These are phyloP conservation scores for Cryptomeria japonica DNA, from an alignment of 75 land plant genomes.

Conservation along the genomic window DNA sequence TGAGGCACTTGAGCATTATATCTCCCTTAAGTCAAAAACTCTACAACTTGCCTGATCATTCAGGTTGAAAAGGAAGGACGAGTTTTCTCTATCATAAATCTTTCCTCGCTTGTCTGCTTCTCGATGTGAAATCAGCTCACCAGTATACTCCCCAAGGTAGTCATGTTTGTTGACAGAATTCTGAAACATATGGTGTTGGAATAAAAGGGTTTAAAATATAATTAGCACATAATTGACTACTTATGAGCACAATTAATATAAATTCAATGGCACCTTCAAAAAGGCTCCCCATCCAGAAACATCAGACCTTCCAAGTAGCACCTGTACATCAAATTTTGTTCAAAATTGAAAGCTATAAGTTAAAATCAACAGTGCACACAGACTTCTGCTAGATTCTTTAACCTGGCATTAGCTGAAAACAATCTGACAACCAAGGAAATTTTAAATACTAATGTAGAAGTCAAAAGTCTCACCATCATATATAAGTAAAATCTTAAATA, in stretches of 20 bases:
- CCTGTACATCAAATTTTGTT: constrained; percentile 41
- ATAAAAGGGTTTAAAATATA: neutral
- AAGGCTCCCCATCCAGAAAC: constrained; percentile 99
- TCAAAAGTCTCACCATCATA: neutral
- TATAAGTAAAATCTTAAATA: neutral
- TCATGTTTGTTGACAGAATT: constrained; percentile 91
- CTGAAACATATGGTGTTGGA: constrained; percentile 38
- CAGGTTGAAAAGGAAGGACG: constrained; percentile 95
- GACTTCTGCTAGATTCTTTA: neutral
- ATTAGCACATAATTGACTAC: neutral
- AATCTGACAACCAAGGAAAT: neutral
- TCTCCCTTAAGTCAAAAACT: neutral
- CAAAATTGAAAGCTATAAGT: neutral
- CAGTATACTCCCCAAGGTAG: constrained; percentile 98
- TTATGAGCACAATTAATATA: neutral
- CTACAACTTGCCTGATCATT: constrained; percentile 84
- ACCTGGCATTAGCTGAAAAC: neutral
- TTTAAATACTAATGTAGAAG: neutral
- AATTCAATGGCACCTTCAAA: constrained; percentile 65
- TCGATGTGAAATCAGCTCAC: constrained; percentile 92
- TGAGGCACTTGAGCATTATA: neutral
- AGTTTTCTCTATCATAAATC: constrained; percentile 96
- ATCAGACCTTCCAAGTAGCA: constrained; percentile 94
- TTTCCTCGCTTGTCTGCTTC: constrained; percentile 99
- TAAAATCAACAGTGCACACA: neutral